Base-by-base conservation (phyloP, 2,329 filamentous ascomycete species). In the Westerdykella aurantiaca region DNA sequence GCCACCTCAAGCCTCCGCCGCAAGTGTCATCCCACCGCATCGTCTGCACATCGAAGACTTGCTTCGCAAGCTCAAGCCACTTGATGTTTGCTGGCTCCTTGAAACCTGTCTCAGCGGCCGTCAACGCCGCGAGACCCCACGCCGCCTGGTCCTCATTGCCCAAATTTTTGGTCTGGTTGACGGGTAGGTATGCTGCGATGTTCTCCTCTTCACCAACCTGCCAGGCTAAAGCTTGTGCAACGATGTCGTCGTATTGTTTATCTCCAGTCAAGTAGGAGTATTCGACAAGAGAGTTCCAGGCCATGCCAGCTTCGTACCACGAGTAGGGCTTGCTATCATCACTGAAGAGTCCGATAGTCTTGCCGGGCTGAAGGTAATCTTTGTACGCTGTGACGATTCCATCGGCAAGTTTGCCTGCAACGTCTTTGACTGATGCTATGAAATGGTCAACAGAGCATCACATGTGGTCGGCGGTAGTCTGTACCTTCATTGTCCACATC, bases 61-160 rank as follows among this genome's bases (percentile, higher is more conserved):
- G 85, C 52, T 76, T 72, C 4, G 79, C 79, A 14, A 90, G 72
- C 16, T 81, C 71, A 13, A 84, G 67, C 82, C 82, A 88, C 21
- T 31, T 46, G n/a, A 16, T 35, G n/a, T 18, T 18, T 13, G 7
- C n/a, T 6, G 33, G 33, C 6, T 79, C 76, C 51, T 82, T 76
- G 42, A 82, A 81, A 58, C 80, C 79, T 42, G 76, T 72, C 65
- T 88, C 84, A 2, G 83, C 80, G 0, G 84, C 84, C 1, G 80
- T 71, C 57, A 88, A 72, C 39, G 81, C 77, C 10, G 80, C 74
- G 22, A 86, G 81, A 5, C 74, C 81, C 84, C 84, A 88, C 55
- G 82, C 83, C 38, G 78, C 80, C 57, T 86, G 81, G 58, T 86
- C 83, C 49, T 86, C 83, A 53, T 88, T 88, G 33, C 81, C 82